These are phyloP conservation scores for Fusarium sororula DNA, from an alignment of 2,329 filamentous ascomycete genomes.

Conservation along the genomic window DNA sequence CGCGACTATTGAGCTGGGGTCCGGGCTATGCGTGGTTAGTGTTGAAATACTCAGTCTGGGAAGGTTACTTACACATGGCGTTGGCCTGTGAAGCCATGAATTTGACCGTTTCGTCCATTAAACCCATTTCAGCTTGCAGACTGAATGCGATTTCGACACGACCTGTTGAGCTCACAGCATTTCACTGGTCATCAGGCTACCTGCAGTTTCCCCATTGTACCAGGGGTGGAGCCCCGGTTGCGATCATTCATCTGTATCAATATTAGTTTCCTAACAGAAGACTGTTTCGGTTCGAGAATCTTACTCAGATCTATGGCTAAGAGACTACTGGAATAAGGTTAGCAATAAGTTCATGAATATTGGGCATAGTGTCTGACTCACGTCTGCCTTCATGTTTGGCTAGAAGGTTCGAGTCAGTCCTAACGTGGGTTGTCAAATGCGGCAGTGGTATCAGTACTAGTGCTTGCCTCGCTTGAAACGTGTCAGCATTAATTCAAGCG, in stretches of 20 bases:
- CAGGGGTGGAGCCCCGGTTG: fast-evolving
- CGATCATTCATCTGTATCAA: not conserved
- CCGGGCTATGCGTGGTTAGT: not conserved
- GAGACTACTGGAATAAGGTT: not conserved
- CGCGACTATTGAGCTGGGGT: fast-evolving
- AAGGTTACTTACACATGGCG: not conserved
- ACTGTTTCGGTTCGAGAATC: not conserved
- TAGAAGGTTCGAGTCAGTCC: not conserved
- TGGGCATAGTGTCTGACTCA: not conserved
- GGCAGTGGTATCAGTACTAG: not conserved
- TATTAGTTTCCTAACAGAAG: not conserved
- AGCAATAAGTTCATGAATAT: not conserved
- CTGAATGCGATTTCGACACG: not conserved
- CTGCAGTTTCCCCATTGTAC: not conserved
- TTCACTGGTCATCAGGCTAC: fast-evolving
- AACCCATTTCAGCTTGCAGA: not conserved
- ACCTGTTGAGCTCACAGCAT: not conserved
- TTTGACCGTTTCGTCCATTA: not conserved
- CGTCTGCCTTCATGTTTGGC: not conserved
- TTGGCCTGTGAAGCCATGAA: not conserved
- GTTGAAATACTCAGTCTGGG: not conserved
- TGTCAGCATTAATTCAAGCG: not conserved
- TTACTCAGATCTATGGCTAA: not conserved
- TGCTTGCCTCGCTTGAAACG: not conserved
- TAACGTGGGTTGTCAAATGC: not conserved